These are phyloP conservation scores for Lasiodiplodia theobromae DNA, from an alignment of 2,329 filamentous ascomycete species.

Conservation along the genomic window DNA sequence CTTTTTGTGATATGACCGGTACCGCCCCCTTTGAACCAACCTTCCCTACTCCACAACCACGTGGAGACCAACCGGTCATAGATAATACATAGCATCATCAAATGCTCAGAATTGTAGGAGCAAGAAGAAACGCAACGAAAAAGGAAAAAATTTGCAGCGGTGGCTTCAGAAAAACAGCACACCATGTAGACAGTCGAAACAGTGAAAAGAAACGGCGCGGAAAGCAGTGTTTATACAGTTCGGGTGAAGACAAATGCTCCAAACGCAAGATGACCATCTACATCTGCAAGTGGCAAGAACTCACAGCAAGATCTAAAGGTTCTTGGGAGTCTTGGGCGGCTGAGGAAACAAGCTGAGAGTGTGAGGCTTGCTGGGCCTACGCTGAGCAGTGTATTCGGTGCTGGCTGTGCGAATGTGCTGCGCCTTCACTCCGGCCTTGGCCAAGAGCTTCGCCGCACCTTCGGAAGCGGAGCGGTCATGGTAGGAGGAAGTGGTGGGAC, in stretches of 20 bases:
- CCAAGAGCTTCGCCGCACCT: slow-evolving; percentile 41
- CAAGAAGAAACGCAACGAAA: neutral
- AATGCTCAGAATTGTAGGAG: slow-evolving; percentile 15
- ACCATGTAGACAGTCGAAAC: slow-evolving; percentile 17
- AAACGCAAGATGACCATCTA: neutral
- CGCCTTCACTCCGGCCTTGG: slow-evolving; percentile 20
- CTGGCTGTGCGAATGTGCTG: slow-evolving; percentile 25
- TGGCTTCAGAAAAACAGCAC: slow-evolving; percentile 28
- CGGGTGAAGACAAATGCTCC: neutral
- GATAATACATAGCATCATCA: slow-evolving; percentile 28
- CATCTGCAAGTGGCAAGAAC: neutral
- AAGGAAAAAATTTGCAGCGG: slow-evolving; percentile 2
- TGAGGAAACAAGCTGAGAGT: slow-evolving; percentile 44
- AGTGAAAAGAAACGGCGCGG: slow-evolving; percentile 6
- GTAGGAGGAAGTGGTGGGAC: slow-evolving; percentile 31
- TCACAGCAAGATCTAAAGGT: neutral
- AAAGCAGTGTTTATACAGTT: slow-evolving; percentile 21
- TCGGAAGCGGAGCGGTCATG: slow-evolving; percentile 46
- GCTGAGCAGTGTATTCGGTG: neutral
- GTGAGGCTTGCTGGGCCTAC: slow-evolving; percentile 25
- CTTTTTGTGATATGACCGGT: slow-evolving; percentile 27
- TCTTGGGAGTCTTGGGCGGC: slow-evolving; percentile 36
- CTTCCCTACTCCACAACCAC: slow-evolving; percentile 19
- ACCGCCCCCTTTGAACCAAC: slow-evolving; percentile 22
- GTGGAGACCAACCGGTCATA: slow-evolving; percentile 25